phyloP scores from a whole-genome alignment of 1,139 yeast genomes.

The Eremothecium coryli region DNA sequence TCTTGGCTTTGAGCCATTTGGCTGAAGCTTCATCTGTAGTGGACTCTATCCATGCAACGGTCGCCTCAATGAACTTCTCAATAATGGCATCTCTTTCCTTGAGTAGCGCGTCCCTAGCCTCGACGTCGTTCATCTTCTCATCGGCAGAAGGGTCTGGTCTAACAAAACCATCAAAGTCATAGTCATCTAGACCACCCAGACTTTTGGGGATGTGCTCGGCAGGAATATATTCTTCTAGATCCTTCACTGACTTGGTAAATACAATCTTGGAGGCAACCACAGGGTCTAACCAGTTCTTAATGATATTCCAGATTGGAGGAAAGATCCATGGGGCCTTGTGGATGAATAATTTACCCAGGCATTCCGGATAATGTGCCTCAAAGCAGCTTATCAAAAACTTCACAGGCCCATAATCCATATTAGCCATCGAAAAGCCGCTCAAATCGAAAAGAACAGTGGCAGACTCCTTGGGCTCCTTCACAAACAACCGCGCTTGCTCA shows the following conservation, averaged over 20 bases:
- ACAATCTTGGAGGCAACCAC: slow-evolving; percentile 74
- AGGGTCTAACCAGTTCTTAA: slow-evolving; percentile 83
- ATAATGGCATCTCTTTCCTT: slow-evolving; percentile 41
- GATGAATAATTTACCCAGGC: slow-evolving; percentile 61
- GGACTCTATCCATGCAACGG: slow-evolving; percentile 62
- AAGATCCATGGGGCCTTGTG: slow-evolving; percentile 91
- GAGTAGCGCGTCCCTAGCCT: slow-evolving; percentile 34
- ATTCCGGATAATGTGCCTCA: slow-evolving; percentile 85
- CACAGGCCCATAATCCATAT: slow-evolving; percentile 78
- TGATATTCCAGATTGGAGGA: slow-evolving; percentile 75
- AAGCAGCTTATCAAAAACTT: slow-evolving; percentile 68
- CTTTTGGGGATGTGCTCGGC: slow-evolving; percentile 46
- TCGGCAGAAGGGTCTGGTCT: slow-evolving; percentile 43
- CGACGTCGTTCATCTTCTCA: slow-evolving; percentile 37
- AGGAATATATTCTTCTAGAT: slow-evolving; percentile 49
- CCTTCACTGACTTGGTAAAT: slow-evolving; percentile 56
- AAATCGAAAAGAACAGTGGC: slow-evolving; percentile 71
- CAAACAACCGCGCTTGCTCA: slow-evolving; percentile 57
- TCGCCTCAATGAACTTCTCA: slow-evolving; percentile 44
- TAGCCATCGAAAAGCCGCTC: slow-evolving; percentile 62
- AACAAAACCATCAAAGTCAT: slow-evolving; percentile 31
- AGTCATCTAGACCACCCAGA: slow-evolving; percentile 58
- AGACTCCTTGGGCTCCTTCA: slow-evolving; percentile 58
- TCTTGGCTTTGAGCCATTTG: slow-evolving; percentile 39
- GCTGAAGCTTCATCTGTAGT: slow-evolving; percentile 37